A percentile compares a stretch with the other conserved stretches of the same genome.
phyloP scores from a whole-genome alignment of 345 rosid genomes.

The Cardamine occulta region DNA sequence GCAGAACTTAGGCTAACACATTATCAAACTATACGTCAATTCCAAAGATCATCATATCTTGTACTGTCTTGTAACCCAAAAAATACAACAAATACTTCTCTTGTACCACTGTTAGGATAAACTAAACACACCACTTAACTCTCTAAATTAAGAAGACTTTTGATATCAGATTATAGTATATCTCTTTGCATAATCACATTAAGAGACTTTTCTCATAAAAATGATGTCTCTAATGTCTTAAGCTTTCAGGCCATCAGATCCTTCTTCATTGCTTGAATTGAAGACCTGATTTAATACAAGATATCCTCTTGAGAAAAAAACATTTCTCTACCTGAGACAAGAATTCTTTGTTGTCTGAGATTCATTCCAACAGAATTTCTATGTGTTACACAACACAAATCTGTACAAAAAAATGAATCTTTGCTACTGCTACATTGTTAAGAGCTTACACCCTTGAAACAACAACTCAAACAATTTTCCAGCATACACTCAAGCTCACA shows the following conservation, averaged over 20 bases:
- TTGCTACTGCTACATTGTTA: not conserved
- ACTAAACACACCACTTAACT: conserved; percentile 7
- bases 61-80: not conserved
- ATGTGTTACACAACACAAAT: not conserved
- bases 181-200: not conserved
- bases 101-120: conserved; percentile 4
- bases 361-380: not conserved
- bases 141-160: conserved; percentile 7
- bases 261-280: not conserved
- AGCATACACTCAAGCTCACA: not conserved
- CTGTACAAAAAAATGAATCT: not conserved
- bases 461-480: not conserved
- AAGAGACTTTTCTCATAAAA: not conserved
- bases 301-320: not conserved
- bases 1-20: not conserved
- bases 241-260: not conserved
- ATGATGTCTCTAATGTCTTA: not conserved
- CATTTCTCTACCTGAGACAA: conserved; percentile 16
- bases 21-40: not conserved
- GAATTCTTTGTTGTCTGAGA: not conserved
- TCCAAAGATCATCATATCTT: not conserved
- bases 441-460: not conserved
- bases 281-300: not conserved
- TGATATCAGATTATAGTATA: not conserved
- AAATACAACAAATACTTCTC: not conserved